Base-by-base conservation (phyloP, 139 green algal species). In the Volvox reticuliferus region DNA sequence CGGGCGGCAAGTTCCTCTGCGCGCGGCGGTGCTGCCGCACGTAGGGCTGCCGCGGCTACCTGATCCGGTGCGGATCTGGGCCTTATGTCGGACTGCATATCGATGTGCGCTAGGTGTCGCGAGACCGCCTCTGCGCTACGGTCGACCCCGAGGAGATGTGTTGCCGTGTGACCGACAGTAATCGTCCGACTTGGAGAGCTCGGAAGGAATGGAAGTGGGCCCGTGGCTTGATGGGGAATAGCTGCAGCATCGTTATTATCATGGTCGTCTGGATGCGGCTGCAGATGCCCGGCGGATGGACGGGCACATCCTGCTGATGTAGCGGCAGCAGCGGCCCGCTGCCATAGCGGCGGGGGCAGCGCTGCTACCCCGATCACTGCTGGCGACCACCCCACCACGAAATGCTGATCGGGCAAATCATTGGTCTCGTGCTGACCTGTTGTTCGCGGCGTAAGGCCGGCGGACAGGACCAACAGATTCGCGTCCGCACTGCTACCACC, bases 351-450 rank as follows among this genome's bases (percentile, higher is more conserved):
- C 79, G 32, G 62, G 0, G 50, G 24, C 79, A 44, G 44, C 79
- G 55, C 32, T 20, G 71, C 35, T 26, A 28, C 65, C 65, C 65
- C 65, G 2, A 12, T 28, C 28, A 21, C 50, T 21, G 32, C 28
- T 14, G 22, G 21, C 68, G 65, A 26, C 84, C 21, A 33, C n/a
- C 62, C 62, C 17, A 81, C 36, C 3, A 9, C 68, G 24, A 22
- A 71, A 22, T 89, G 84, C 68, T 89, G 84, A 69, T 89, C 84
- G 0, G 84, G 84, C 14, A 89, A 24, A 44, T 89, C 84, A 35
- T 89, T 81, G 26, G 84, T 81, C 67, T 80, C 84, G 28, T 89
- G 84, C 35, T 89, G 84, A 18, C 1, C 36, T 19, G 84, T 89
- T 18, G 36, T 14, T 1, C 84, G 82, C 6, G 82, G 82, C 33